Base-by-base conservation (phyloP, 2,329 filamentous ascomycete genomes). In the Apiospora phragmitis region DNA sequence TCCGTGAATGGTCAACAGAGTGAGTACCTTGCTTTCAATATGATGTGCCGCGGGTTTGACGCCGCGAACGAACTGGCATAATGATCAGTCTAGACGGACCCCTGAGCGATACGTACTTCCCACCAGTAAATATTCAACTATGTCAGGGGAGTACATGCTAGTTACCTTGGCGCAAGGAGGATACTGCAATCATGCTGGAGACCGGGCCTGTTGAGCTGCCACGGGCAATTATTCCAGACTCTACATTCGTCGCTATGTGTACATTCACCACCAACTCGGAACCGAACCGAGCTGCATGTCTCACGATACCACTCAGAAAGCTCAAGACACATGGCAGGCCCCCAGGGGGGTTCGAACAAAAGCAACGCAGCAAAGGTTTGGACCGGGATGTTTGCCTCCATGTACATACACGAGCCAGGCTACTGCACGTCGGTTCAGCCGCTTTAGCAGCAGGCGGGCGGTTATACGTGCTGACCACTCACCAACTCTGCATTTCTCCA, bases 361-460 rank as follows among this genome's bases (percentile, higher is more conserved):
- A n/a, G 12, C 16, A 38, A 24, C 18, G 21, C 55, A 62, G 21
- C 21, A n/a, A 62, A 62, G 32, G 55, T 3, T 32, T 62, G 21
- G 55, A 24, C 18, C 55, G 47, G n/a, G 14, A n/a, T n/a, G 16
- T 62, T 38, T 38, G 18, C 29, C 32, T 62, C 32, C 7, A 12
- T 38, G 18, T 62, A 29, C 55, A 38, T 38, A 38, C 29, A 62
- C 29, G 21, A n/a, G 11, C 18, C 32, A 62, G 32, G 8, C 32
- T 62, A 62, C 55, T 62, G 55, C 55, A 62, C 32, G 55, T 62
- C 18, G 18, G 32, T 62, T 62, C 55, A 62, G 55, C 55, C n/a
- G 32, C 55, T 38, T 9, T 24, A 62, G 16, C 32, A 62, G 55
- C 29, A 9, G 32, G 18, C 29, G 8, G 21, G 32, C 2, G 18